Evolutionary conservation across 2,329 filamentous ascomycete genomes (phyloP), one percentile per base, ranked within the genome.

Genomic region (Ilyonectria mors-panacis): DNA sequence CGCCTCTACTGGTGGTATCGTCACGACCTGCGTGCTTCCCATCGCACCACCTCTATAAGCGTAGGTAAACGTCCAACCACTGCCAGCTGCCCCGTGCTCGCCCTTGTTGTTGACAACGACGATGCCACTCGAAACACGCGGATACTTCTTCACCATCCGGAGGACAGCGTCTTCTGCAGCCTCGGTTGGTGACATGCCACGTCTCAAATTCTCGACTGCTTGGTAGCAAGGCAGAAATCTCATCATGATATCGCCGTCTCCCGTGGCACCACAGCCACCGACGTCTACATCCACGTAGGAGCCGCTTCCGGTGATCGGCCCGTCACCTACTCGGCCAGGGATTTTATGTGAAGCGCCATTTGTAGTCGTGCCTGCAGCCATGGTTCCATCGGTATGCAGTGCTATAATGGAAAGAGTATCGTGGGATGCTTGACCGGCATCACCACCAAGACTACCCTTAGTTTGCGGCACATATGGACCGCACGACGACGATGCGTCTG

Each of bases 161-260:
- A 72, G 61, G 0, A 88, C 85, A 0, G 82, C 85, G 62, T 89
- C 85, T 53, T 85, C 81, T 0, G 87, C 87, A 0, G 87, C 86
- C 35, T 82, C 79, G 5, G 73, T 78, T 0, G 87, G 85, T 0
- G 76, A 76, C 82, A 88, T 83, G 1, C 86, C 86, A 1, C 73
- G 76, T 12, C 87, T 79, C 74, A 89, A 66, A 65, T 79, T 87
- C 78, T 89, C 87, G 1, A 89, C 83, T 1, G 86, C 87, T 71
- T 88, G 87, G 70, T 88, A 88, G 72, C 87, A 89, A 0, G 87
- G 87, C 26, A 88, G 73, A 68, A 88, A 87, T 4, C 86, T 81
- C 83, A 88, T 86, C 86, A 88, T 87, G 65, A 88, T 76, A 71
- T 89, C 87, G 1, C 87, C 87, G 60, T 89, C 86, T 1, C 87